Evolutionary conservation across 176 grass and related monocot species (phyloP), one percentile per base, ranked within the genome.

Genomic region (Lolium rigidum): DNA sequence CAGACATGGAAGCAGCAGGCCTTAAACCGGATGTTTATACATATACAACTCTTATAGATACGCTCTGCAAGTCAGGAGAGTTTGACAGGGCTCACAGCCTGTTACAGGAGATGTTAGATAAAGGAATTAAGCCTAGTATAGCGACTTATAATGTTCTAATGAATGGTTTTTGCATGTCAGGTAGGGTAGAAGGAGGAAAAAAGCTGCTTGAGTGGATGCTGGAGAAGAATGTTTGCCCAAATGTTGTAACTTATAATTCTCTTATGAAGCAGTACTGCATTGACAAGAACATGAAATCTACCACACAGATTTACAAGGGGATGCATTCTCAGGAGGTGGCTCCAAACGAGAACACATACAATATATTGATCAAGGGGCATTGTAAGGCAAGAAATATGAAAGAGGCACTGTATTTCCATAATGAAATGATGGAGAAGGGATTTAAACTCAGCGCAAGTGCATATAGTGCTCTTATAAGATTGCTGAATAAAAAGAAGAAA

Each of bases 91-190:
- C 95, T 39, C 93, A 94, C 26, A 74, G 61, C 72, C 80, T 98
- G 22, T 90, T 98, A 9, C 90, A 87, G 70, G 90, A 98, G 82
- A 94, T 98, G 91, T 87, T 98, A 70, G 83, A 98, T 82, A 98
- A 89, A 91, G 95, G 89, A 91, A 95, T 94, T 86, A 92, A 89
- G 82, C 93, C 93, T 70, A 98, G 77, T 61, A 86, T 98, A 70
- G 93, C 92, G 17, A 98, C 95, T 81, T 98, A 94, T 85, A 98
- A 98, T 92, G 93, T 95, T 73, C 86, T 98, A 75, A 98, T 98
- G 86, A 93, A 98, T 87, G 95, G 91, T 17, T 95, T 95, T 87
- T 98, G 95, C 92, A 79, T 90, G 86, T 87, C 84, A 67, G 89
- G 95, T 28, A 89, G 91, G 90, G 79, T 95, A 70, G 93, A 91